Conservation (phyloP, 164 flowering plant genomes). For the Buxus sempervirens region DNA sequence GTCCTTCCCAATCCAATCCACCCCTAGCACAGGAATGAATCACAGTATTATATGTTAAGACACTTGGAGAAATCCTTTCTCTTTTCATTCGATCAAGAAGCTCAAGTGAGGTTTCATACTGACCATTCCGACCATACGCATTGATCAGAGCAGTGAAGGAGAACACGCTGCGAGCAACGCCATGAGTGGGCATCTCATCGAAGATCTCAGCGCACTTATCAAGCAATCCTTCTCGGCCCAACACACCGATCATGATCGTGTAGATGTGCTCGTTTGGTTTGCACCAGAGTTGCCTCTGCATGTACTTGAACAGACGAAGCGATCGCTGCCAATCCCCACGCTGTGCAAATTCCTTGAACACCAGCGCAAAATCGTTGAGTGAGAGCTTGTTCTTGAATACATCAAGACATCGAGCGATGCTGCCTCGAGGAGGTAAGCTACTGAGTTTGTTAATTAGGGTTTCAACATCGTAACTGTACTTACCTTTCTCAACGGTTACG, state of each 20-base stretch:
- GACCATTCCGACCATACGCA: constrained; percentile 83
- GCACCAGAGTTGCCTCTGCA: constrained; percentile 97
- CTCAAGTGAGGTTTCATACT: constrained; percentile 55
- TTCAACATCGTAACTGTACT: constrained; percentile 92
- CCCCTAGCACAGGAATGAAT: constrained; percentile 84
- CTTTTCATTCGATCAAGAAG: constrained; percentile 70
- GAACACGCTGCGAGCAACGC: constrained; percentile 57
- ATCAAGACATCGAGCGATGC: constrained; percentile 89
- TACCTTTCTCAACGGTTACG: constrained; percentile 80
- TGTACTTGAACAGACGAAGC: constrained; percentile 82
- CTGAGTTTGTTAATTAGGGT: constrained; percentile 87
- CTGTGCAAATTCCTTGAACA: constrained; percentile 84
- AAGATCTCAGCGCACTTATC: constrained; percentile 77
- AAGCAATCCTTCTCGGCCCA: constrained; percentile 82
- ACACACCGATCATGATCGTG: constrained; percentile 68
- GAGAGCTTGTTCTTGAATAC: constrained; percentile 77
- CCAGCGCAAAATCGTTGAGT: constrained; percentile 71
- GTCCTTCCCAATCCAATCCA: constrained; percentile 90
- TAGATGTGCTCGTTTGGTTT: constrained; percentile 91
- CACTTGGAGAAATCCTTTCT: constrained; percentile 62
- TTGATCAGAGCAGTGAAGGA: constrained; percentile 82
- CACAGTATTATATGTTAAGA: constrained; percentile 84
- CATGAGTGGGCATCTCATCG: constrained; percentile 78
- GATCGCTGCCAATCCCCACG: constrained; percentile 97
- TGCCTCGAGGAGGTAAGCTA: constrained; percentile 90